Evolutionary conservation across 2,329 filamentous ascomycete genomes (phyloP), one percentile per base, ranked within the genome.

Genomic region (Fusarium aywerte): DNA sequence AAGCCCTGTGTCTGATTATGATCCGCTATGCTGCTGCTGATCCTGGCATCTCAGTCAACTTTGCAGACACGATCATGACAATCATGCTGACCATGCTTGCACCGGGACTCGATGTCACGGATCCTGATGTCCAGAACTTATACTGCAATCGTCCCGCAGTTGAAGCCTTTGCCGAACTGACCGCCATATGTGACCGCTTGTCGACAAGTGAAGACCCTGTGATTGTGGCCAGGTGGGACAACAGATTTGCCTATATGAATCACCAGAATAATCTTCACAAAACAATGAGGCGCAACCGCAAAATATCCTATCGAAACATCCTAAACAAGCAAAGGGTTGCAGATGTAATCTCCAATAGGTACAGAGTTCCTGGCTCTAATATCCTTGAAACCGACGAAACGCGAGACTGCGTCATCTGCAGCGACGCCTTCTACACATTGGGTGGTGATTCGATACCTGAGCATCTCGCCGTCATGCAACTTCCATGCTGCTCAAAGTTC

Each of bases 401-500:
- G 33, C 36, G 20, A 32, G 36, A 38, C 15, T 68, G 66, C 36
- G 9, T 7, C 9, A 48, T 65, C 27, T 68, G 63, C 36, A 33
- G 36, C 16, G 60, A 65, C 3, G 40, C 49, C 13, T 65, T 67
- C 9, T 31, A 62, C 39, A 13, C 27, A 18, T 10, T 29, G 15
- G 36, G 31, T 21, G 9, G 23, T 11, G 13, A 7, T n/a, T 7
- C 10, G 9, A 18, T 50, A 23, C 66, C 63, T 3, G 13, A 4
- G 12, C 50, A 62, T 25, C 45, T 67, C n/a, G 42, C 45, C 9
- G 13, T 38, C 20, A 8, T 35, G 15, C 18, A n/a, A 23, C 60
- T 53, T 43, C 54, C 33, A 11, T 69, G 66, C 27, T 69, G 66
- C 31, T 8, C 12, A 5, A 43, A 69, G 16, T 35, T 53, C 9